Conservation (phyloP, 176 grass and related monocot genomes). For the Rhynchospora tenuis region DNA sequence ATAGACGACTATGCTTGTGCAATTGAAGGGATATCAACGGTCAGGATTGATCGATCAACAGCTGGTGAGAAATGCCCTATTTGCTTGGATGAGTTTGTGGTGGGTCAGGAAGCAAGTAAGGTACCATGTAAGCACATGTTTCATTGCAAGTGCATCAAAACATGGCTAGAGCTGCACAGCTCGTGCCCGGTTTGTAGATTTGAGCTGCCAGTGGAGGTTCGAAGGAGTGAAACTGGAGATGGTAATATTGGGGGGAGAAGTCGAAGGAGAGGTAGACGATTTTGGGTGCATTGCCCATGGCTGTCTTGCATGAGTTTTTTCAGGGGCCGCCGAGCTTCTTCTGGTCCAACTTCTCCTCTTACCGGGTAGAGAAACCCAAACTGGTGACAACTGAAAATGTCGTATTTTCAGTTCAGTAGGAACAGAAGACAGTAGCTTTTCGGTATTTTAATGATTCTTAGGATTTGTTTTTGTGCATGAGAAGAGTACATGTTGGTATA, state of each 20-base stretch:
- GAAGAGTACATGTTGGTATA: background rate
- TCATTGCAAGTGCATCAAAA: conserved; percentile 58
- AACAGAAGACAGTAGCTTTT: background rate
- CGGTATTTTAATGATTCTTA: background rate
- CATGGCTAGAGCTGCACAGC: conserved; percentile 72
- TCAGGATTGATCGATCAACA: background rate
- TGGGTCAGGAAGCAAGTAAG: conserved; percentile 45
- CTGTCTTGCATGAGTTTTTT: background rate
- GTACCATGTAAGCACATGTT: conserved; percentile 78
- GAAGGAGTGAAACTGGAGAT: background rate
- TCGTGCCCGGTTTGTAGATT: conserved; percentile 78
- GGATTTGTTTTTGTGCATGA: background rate
- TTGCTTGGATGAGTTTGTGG: conserved; percentile 66
- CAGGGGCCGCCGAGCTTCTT: background rate
- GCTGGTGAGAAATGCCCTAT: conserved; percentile 38
- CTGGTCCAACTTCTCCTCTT: background rate
- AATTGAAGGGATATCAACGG: background rate
- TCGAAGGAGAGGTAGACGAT: background rate
- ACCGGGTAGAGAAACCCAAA: background rate
- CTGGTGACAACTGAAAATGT: background rate
- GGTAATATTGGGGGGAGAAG: background rate
- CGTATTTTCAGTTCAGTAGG: background rate
- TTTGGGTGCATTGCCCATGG: background rate
- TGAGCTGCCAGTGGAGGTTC: conserved; percentile 46
- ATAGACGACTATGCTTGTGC: background rate